Percentiles rank a stretch among this genome's conserved stretches.
phyloP scores from a whole-genome alignment of 2,329 filamentous ascomycete genomes.

The Penicillium sp. region DNA sequence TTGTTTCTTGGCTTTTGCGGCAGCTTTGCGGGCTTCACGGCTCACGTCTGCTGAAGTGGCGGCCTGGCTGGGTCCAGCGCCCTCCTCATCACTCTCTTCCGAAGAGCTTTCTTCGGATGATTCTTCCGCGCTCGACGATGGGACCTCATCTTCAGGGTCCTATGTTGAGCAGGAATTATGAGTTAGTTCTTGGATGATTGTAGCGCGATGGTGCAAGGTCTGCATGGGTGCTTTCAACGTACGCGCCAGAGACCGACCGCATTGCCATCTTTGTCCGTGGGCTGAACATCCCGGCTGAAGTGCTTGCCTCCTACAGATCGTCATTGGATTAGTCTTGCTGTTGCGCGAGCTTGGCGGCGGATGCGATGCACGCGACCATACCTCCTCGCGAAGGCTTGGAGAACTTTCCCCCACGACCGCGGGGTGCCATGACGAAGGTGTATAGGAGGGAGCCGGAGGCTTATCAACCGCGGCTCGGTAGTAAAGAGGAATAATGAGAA shows the following conservation, averaged over 20 bases:
- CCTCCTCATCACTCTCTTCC: slow-evolving; percentile 48
- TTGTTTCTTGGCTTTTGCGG: slow-evolving; percentile 86
- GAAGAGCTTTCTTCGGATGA: slow-evolving; percentile 48
- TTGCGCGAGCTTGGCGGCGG: not conserved
- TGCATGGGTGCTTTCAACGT: slow-evolving; percentile 34
- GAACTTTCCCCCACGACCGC: slow-evolving; percentile 89
- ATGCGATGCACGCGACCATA: slow-evolving; percentile 43
- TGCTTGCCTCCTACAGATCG: slow-evolving; percentile 76
- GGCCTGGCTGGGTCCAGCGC: slow-evolving; percentile 46
- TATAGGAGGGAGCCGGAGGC: not conserved
- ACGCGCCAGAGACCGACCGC: slow-evolving; percentile 83
- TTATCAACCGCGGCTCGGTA: not conserved
- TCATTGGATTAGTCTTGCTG: not conserved
- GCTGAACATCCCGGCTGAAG: slow-evolving; percentile 87
- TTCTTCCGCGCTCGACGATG: slow-evolving; percentile 51
- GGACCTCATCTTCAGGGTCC: slow-evolving; percentile 36
- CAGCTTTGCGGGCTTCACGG: slow-evolving; percentile 82
- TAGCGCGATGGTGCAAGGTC: too few species aligned
- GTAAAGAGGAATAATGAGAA: not conserved
- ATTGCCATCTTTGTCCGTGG: slow-evolving; percentile 84
- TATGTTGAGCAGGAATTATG: slow-evolving; percentile 10
- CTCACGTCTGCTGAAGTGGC: slow-evolving; percentile 58
- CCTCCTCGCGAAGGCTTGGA: slow-evolving; percentile 91
- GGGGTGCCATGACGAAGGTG: slow-evolving; percentile 40
- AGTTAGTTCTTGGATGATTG: not conserved